phyloP scores from a whole-genome alignment of 164 flowering plant species.

The Sextonia rubra region DNA sequence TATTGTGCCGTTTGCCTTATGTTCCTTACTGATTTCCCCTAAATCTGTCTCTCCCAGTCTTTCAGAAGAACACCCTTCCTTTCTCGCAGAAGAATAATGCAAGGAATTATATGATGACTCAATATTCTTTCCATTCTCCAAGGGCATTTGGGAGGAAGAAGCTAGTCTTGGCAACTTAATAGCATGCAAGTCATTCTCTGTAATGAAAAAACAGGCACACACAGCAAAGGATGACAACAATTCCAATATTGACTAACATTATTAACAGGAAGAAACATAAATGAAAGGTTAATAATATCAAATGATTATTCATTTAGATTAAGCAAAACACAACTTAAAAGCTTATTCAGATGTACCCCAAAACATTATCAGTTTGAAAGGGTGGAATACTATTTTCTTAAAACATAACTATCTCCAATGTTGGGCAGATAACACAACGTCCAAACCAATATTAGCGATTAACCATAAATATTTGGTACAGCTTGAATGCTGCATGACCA shows the following conservation, averaged over 20 bases:
- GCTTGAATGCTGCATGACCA: no score
- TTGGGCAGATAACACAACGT: no score
- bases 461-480: no score
- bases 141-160: constrained; percentile 29
- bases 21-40: constrained; percentile 33
- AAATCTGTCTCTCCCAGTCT: constrained; percentile 25
- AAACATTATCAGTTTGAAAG: background rate
- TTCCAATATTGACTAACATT: no score
- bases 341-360: background rate
- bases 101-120: constrained; percentile 31
- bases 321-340: background rate
- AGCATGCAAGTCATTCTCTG: constrained; percentile 48
- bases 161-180: constrained; percentile 42
- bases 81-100: constrained; percentile 14
- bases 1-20: constrained; percentile 44
- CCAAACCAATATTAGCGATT: no score
- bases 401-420: no score
- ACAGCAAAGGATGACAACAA: no score
- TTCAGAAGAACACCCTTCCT: constrained; percentile 2
- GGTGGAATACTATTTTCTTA: no score
- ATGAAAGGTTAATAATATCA: no score
- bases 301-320: background rate
- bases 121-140: constrained; percentile 43
- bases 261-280: no score
- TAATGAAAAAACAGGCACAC: background rate